phyloP scores from a whole-genome alignment of 352 stramenopile species.

The Pythium oligandrum region DNA sequence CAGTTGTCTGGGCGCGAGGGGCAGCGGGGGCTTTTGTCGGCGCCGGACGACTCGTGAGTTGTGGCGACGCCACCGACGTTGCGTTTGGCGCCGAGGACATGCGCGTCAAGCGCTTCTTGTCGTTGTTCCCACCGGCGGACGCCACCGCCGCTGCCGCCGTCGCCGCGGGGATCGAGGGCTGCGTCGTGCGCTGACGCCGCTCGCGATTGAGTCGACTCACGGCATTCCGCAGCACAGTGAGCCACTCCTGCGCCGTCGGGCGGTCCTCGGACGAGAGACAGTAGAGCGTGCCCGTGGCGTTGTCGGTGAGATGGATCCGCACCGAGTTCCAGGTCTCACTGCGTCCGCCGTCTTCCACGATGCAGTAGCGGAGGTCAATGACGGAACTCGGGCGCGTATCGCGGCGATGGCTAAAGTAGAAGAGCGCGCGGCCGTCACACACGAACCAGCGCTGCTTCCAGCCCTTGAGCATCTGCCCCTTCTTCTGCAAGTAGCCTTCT shows the following conservation, averaged over 20 bases:
- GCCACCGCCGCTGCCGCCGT: no score
- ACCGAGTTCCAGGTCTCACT: conserved; percentile 81
- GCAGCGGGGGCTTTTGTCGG: background rate
- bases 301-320: conserved; percentile 75
- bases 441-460: conserved; percentile 83
- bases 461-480: conserved; percentile 66
- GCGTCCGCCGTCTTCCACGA: conserved; percentile 64
- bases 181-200: conserved; percentile 8
- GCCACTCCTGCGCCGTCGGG: conserved; percentile 56
- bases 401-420: conserved; percentile 67
- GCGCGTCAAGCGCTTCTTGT: no score
- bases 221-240: conserved; percentile 50
- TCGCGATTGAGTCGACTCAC: conserved; percentile 20
- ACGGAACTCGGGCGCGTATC: conserved; percentile 65
- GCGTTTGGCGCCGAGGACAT: background rate
- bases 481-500: conserved; percentile 77
- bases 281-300: conserved; percentile 65
- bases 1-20: conserved; percentile 28
- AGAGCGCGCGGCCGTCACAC: conserved; percentile 66
- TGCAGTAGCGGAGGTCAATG: conserved; percentile 67
- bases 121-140: no score
- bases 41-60: no score
- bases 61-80: background rate
- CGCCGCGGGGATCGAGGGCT: conserved; percentile 1
- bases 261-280: conserved; percentile 65